Conservation (phyloP, 2,329 filamentous ascomycete species). For the Penicillium nordicum region DNA sequence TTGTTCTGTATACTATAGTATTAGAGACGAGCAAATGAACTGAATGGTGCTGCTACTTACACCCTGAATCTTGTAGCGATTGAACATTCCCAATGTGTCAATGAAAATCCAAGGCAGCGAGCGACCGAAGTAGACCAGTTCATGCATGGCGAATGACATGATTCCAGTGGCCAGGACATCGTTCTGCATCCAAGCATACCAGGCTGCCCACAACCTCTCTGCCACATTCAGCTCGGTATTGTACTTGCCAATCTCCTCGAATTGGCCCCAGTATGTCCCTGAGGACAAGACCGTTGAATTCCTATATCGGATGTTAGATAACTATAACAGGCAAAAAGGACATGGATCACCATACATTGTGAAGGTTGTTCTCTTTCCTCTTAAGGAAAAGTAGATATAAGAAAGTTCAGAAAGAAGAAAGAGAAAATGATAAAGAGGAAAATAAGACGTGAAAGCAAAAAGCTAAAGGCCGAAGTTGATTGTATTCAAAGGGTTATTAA, state of each 20-base stretch:
- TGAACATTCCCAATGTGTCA: slow-evolving; percentile 81
- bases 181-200: slow-evolving; percentile 98
- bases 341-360: slow-evolving; percentile 12
- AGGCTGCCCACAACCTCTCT: slow-evolving; percentile 90
- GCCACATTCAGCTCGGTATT: slow-evolving; percentile 83
- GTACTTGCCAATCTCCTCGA: slow-evolving; percentile 62
- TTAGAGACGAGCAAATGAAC: background rate
- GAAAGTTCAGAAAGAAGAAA: too few relatives aligned
- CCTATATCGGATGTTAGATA: slow-evolving; percentile 29
- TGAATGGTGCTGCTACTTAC: slow-evolving; percentile 48
- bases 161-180: slow-evolving; percentile 94
- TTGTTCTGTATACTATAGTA: slow-evolving; percentile 55
- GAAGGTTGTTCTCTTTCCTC: background rate
- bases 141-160: slow-evolving; percentile 95
- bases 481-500: background rate
- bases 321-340: background rate
- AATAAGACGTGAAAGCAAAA: background rate
- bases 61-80: slow-evolving; percentile 90
- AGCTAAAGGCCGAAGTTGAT: background rate
- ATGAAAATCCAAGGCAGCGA: slow-evolving; percentile 89
- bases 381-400: background rate
- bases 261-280: slow-evolving; percentile 64
- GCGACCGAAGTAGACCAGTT: slow-evolving; percentile 89
- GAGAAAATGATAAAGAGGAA: background rate
- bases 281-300: slow-evolving; percentile 49